A percentile compares a stretch with the other conserved stretches of the same genome.
phyloP scores from a whole-genome alignment of 768 basidiomycete genomes.

The Ephemerocybe angulata region DNA sequence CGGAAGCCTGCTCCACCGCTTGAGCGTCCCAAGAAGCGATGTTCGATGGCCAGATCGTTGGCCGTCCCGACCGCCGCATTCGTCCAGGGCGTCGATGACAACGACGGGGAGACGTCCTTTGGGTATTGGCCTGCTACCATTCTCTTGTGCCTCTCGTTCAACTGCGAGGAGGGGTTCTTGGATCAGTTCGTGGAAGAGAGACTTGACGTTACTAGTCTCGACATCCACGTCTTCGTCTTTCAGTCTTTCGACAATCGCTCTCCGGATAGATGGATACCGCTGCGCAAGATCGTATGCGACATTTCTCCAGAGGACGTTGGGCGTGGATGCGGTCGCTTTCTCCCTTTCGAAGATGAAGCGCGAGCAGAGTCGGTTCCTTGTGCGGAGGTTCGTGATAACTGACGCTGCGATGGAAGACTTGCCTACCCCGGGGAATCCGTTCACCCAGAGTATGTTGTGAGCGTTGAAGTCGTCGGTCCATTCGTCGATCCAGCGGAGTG shows the following conservation, averaged over 20 bases:
- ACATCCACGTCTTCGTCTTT: conserved; percentile 15
- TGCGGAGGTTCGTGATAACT: conserved; percentile 6
- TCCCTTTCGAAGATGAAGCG: conserved; percentile 16
- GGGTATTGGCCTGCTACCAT: conserved; percentile 1
- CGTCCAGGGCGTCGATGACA: conserved; percentile 30
- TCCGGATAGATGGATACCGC: conserved; percentile 11
- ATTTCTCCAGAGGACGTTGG: conserved; percentile 15
- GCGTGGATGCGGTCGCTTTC: conserved; percentile 7
- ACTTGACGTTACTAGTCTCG: conserved; percentile 11
- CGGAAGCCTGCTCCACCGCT: conserved; percentile 17
- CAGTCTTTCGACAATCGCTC: conserved; percentile 10
- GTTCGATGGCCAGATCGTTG: conserved; percentile 13
- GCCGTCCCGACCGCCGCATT: conserved; percentile 21
- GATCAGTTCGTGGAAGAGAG: conserved; percentile 17
- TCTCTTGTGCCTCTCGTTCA: neutral
- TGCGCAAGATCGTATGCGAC: conserved; percentile 20
- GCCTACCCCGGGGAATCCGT: conserved; percentile 21
- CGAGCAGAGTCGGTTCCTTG: conserved; percentile 9
- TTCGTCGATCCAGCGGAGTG: conserved; percentile 8
- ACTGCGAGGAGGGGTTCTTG: conserved; percentile 19
- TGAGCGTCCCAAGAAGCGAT: conserved; percentile 19
- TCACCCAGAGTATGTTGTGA: conserved; percentile 20
- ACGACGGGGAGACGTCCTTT: conserved; percentile 13
- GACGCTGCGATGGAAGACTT: conserved; percentile 20
- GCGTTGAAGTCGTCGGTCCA: conserved; percentile 15